Evolutionary conservation across 1,284 basidiomycete genomes (phyloP).

Genomic region (Peniophora sp.): DNA sequence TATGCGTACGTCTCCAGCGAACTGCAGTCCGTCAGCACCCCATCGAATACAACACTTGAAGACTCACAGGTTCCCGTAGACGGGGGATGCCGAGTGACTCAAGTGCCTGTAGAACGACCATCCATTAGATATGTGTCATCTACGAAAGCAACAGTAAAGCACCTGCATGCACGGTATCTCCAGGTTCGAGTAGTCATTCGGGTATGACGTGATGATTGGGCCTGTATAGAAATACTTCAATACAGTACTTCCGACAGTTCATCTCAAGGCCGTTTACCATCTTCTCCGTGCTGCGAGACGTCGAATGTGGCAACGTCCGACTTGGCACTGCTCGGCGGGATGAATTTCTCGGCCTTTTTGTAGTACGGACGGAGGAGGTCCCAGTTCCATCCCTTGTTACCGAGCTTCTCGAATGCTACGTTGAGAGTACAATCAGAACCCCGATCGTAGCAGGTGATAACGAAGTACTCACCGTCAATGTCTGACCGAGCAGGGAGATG

Average conservation of each 20-base stretch:
- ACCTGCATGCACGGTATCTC: constrained; percentile 3
- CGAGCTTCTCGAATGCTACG: constrained; percentile 13
- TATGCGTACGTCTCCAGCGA: background rate
- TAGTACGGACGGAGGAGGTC: constrained; percentile 4
- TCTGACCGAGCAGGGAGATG: constrained; percentile 15
- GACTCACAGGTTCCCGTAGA: constrained; percentile 3
- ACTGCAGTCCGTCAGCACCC: background rate
- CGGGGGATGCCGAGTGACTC: background rate
- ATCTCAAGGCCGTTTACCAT: background rate
- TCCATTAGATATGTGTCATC: no score
- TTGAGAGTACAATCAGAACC: no score
- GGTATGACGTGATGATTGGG: background rate
- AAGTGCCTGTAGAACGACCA: background rate
- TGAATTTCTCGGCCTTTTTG: constrained; percentile 4
- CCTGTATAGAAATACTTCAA: background rate
- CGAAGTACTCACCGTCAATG: constrained; percentile 9
- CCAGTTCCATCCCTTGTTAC: constrained; percentile 16
- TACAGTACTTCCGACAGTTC: background rate
- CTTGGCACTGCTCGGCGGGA: background rate
- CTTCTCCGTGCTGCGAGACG: background rate
- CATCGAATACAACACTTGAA: no score
- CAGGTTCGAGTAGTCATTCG: background rate
- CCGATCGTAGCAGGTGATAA: no score
- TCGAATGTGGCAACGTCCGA: background rate
- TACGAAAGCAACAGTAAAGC: no score